Conservation (phyloP, 2,329 filamentous ascomycete species). For the Aspergillus neotritici region DNA sequence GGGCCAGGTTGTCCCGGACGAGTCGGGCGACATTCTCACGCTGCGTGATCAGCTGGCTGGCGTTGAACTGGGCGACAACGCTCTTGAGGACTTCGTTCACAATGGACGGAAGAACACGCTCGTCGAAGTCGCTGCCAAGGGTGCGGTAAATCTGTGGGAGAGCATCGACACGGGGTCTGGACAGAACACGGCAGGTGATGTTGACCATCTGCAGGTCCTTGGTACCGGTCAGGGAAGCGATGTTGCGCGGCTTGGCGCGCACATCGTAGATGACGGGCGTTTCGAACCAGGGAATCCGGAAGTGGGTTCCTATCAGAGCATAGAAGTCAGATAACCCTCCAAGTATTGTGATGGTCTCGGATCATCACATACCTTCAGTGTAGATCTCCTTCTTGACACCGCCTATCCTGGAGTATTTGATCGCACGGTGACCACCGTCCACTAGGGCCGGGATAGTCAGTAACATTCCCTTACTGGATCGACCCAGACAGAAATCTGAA, state of each 20-base stretch:
- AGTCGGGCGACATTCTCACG: conserved; percentile 91
- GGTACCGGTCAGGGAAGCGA: conserved; percentile 93
- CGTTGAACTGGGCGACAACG: conserved; percentile 98
- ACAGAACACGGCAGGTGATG: conserved; percentile 98
- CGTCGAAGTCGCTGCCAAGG: conserved; percentile 90
- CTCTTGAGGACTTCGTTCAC: conserved; percentile 99
- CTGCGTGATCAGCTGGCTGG: conserved; percentile 96
- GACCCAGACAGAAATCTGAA: neutral
- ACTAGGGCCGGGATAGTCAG: conserved; percentile 47
- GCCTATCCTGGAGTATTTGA: conserved; percentile 91
- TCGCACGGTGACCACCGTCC: conserved; percentile 96
- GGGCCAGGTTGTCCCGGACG: conserved; percentile 86
- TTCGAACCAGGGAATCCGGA: conserved; percentile 95
- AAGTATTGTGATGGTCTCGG: too few relatives aligned
- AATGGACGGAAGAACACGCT: conserved; percentile 92
- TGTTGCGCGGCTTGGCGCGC: conserved; percentile 92
- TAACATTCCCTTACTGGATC: neutral
- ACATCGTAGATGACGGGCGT: conserved; percentile 96
- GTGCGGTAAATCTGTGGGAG: conserved; percentile 97
- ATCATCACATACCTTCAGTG: conserved; percentile 63
- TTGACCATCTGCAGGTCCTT: conserved; percentile 99
- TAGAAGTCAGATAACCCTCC: too few relatives aligned
- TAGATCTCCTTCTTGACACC: conserved; percentile 98
- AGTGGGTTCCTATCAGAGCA: conserved; percentile 66
- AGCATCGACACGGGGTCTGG: conserved; percentile 76